Evolutionary conservation across 805 yeast genomes (phyloP), one percentile per base, ranked within the genome.

Genomic region (Wickerhamiella hasegawae): DNA sequence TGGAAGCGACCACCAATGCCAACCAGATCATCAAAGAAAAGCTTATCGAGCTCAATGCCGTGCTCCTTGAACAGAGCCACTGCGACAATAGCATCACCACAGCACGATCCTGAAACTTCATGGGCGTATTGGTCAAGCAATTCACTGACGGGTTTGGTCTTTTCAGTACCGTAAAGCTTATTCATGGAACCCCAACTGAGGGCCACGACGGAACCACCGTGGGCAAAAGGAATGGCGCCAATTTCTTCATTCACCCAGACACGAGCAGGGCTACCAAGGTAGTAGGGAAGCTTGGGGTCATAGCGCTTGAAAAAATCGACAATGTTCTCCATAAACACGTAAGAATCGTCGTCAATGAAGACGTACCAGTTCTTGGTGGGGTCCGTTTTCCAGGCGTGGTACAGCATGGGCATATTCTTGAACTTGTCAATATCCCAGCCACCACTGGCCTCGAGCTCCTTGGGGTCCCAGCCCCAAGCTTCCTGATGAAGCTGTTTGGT

Each of bases 201-300:
- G 2, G 54, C 48, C 4, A 57, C 52, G 6, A 60, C 63, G 1
- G 56, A 43, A 5, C 62, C 63, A n/a, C 63, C 63, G 37, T 58
- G 60, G 11, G 59, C 62, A 40, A 57, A 59, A 16, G 29, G 27
- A 11, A 27, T n/a, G 16, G 11, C 18, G 14, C 15, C 28, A 18
- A 20, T 15, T 11, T 12, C 18, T 11, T 24, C 33, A 21, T 21
- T 21, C 18, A 11, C 30, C 17, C 15, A 22, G 23, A 38, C 28
- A 18, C 39, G 37, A 17, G 55, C 55, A 2, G 46, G 47, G 1
- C 48, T 37, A 1, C 63, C 63, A 24, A 55, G 37, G 37, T 57
- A 59, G 20, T 42, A 34, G 15, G 45, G 40, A 19, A 55, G 45
- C 15, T 44, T 40, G 14, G 53, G 53, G 33, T 56, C 45, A 23